Evolutionary conservation across 768 basidiomycete genomes (phyloP).

Genomic region (Melanogaster broomeanus): DNA sequence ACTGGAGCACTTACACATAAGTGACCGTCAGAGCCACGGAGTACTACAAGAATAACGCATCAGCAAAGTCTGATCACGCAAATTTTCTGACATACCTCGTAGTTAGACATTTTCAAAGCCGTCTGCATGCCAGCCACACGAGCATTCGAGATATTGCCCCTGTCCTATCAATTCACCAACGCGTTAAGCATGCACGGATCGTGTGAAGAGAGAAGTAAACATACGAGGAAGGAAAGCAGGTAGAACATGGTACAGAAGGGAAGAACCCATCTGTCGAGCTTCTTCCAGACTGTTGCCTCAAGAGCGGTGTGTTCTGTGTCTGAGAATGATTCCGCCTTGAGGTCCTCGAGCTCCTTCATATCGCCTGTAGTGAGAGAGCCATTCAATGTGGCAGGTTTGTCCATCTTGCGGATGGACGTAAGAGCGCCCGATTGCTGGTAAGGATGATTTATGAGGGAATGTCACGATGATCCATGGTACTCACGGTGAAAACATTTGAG

Average conservation of each 20-base stretch:
- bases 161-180: slow-evolving; percentile 26
- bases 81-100: slow-evolving; percentile 18
- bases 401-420: slow-evolving; percentile 3
- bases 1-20: slow-evolving; percentile 17
- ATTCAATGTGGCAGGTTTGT: neutral
- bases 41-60: slow-evolving; percentile 27
- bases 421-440: neutral
- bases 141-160: slow-evolving; percentile 56
- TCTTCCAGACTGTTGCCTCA: slow-evolving; percentile 47
- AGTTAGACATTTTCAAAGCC: slow-evolving; percentile 38
- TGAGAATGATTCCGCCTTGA: slow-evolving; percentile 12
- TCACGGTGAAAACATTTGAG: neutral
- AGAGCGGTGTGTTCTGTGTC: slow-evolving; percentile 21
- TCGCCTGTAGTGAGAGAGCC: neutral
- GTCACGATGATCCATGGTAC: neutral
- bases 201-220: slow-evolving; percentile 12
- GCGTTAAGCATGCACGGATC: neutral
- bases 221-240: slow-evolving; percentile 54
- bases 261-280: slow-evolving; percentile 49
- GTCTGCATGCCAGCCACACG: slow-evolving; percentile 61
- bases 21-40: slow-evolving; percentile 33
- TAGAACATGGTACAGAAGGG: slow-evolving; percentile 53
- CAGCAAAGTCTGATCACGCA: neutral
- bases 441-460: neutral
- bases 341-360: slow-evolving; percentile 8